phyloP scores from a whole-genome alignment of 2,329 filamentous ascomycete genomes.

The Aspergillus melleus region DNA sequence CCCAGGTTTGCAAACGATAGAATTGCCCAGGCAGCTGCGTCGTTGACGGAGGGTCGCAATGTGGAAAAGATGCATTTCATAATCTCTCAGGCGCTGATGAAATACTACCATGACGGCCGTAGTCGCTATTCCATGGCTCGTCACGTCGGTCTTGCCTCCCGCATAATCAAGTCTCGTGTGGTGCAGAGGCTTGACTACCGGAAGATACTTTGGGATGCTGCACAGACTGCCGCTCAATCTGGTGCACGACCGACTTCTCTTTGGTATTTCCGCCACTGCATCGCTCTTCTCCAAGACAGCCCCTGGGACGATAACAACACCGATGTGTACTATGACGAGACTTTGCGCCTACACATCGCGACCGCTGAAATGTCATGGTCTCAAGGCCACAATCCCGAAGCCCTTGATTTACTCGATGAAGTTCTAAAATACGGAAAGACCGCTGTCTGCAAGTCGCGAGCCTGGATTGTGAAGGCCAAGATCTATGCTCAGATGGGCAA shows the following conservation, averaged over 20 bases:
- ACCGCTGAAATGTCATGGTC: slow-evolving; percentile 82
- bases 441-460: slow-evolving; percentile 76
- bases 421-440: slow-evolving; percentile 71
- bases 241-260: slow-evolving; percentile 79
- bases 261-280: slow-evolving; percentile 75
- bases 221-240: slow-evolving; percentile 74
- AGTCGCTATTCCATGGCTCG: slow-evolving; percentile 72
- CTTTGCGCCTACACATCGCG: slow-evolving; percentile 73
- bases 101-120: slow-evolving; percentile 64
- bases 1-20: slow-evolving; percentile 80
- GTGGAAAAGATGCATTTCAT: slow-evolving; percentile 84
- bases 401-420: slow-evolving; percentile 66
- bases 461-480: slow-evolving; percentile 79
- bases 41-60: slow-evolving; percentile 67
- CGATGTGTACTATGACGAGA: slow-evolving; percentile 85
- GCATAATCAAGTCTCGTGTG: slow-evolving; percentile 70
- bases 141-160: slow-evolving; percentile 76
- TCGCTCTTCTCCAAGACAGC: slow-evolving; percentile 74
- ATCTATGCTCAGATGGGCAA: slow-evolving; percentile 76
- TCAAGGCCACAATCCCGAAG: slow-evolving; percentile 69
- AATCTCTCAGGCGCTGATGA: slow-evolving; percentile 77
- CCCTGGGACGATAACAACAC: slow-evolving; percentile 70
- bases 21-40: slow-evolving; percentile 72
- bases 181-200: slow-evolving; percentile 65
- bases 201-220: slow-evolving; percentile 75